phyloP scores from a whole-genome alignment of 129 eudicot species.

The Ambrosia artemisiifolia region DNA sequence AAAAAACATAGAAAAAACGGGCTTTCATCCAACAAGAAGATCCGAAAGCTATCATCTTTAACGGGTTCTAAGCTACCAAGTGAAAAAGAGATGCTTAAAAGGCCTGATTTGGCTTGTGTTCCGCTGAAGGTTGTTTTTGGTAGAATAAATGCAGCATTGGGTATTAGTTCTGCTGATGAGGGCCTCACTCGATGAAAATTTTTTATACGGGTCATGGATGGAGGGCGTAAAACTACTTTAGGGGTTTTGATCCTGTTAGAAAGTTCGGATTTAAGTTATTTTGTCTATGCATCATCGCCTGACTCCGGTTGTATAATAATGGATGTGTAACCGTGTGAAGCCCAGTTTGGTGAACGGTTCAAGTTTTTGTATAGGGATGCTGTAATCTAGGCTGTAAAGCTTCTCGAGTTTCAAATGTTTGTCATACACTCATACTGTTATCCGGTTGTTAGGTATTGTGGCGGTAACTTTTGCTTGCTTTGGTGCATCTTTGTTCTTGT shows the following conservation, averaged over 20 bases:
- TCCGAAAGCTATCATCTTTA: slow-evolving; percentile 60
- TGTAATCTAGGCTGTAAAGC: slow-evolving; percentile 19
- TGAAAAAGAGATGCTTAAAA: slow-evolving; percentile 39
- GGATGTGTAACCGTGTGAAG: slow-evolving; percentile 21
- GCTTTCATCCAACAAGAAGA: slow-evolving; percentile 54
- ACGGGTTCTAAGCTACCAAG: slow-evolving; percentile 40
- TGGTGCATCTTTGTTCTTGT: background rate
- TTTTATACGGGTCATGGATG: background rate
- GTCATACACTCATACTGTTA: background rate
- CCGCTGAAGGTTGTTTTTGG: slow-evolving; percentile 75
- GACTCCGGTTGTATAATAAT: slow-evolving; percentile 29
- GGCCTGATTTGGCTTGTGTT: slow-evolving; percentile 65
- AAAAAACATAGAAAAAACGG: slow-evolving; percentile 45
- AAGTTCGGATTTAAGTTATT: slow-evolving; percentile 4
- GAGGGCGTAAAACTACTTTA: slow-evolving; percentile 5
- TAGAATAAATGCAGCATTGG: slow-evolving; percentile 71
- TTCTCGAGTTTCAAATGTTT: background rate
- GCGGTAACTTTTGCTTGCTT: background rate
- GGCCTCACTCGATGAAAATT: slow-evolving; percentile 2
- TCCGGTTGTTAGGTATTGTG: background rate
- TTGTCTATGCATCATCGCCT: background rate
- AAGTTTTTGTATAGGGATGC: slow-evolving; percentile 30
- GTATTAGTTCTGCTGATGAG: slow-evolving; percentile 20
- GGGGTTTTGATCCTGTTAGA: slow-evolving; percentile 39
- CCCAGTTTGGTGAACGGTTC: slow-evolving; percentile 15